Conservation (phyloP, 2,329 filamentous ascomycete species). For the Nemania bipapillata region DNA sequence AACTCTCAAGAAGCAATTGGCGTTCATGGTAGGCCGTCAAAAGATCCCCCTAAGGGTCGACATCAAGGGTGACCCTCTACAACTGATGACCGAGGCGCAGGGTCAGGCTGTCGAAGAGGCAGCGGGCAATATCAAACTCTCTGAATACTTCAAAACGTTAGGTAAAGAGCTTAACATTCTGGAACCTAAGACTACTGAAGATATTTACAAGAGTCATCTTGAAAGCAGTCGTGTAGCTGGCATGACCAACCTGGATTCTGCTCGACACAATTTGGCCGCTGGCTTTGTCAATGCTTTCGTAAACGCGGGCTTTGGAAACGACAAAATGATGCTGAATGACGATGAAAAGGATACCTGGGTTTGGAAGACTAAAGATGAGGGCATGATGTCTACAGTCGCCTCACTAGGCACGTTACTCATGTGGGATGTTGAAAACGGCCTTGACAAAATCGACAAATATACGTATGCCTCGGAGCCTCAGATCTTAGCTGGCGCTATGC, state of each 20-base stretch:
- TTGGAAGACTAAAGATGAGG: conserved; percentile 98
- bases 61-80: conserved; percentile 59
- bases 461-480: conserved; percentile 83
- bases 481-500: conserved; percentile 89
- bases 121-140: conserved; percentile 85
- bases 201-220: conserved; percentile 99
- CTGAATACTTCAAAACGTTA: conserved; percentile 91
- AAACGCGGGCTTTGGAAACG: conserved; percentile 92
- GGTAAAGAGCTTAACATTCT: conserved; percentile 97
- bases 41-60: conserved; percentile 74
- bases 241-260: conserved; percentile 93
- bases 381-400: conserved; percentile 95
- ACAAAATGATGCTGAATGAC: conserved; percentile 97
- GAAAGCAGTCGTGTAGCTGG: conserved; percentile 94
- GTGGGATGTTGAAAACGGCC: conserved; percentile 91
- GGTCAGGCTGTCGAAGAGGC: conserved; percentile 82
- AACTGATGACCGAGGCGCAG: conserved; percentile 70
- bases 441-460: conserved; percentile 95
- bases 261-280: conserved; percentile 92
- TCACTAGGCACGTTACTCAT: conserved; percentile 90
- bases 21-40: conserved; percentile 90
- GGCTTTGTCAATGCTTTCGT: conserved; percentile 97
- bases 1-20: conserved; percentile 89
- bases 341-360: conserved; percentile 93
- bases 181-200: conserved; percentile 95